Base-by-base conservation (phyloP, 306 rosid species). In the Prunus armeniaca region DNA sequence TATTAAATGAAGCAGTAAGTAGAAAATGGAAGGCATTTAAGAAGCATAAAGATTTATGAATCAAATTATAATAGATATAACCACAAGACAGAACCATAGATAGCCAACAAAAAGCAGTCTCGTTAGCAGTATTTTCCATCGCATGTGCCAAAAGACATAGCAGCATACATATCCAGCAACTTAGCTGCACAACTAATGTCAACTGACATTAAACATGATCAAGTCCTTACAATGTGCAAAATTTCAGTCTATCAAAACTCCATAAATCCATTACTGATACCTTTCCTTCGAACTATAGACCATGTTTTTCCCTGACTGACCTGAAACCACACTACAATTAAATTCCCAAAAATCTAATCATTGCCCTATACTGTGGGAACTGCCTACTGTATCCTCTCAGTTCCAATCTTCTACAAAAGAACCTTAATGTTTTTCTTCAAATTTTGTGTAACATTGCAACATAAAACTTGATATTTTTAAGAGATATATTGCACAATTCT, bases 1-100 rank as follows among this genome's bases (percentile, higher is more conserved):
- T 80, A 80, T 60, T 19, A 76, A 66, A 84, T 67, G 45, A 45
- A 78, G 72, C 28, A 61, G 32, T 61, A 52, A 79, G 83, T 28
- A 75, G 3, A 72, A 70, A 45, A 9, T 65, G 65, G 18, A 80
- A 80, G 71, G 65, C 79, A 79, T 73, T 73, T 55, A 57, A 18
- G 52, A 65, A 49, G 71, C 7, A 54, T 56, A 41, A 20, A 73
- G 10, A 69, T 34, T 34, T 34, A 54, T 43, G 41, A 49, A 20
- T 66, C 71, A 72, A 46, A 73, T 15, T 19, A 67, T 71, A 41
- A 71, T 25, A 27, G 47, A 28, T 45, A 76, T 67, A 47, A 73
- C n/a, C 24, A 74, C 20, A 54, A 15, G 22, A 64, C 49, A n/a
- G 12, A 27, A 20, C 19, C 28, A 72, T 4, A 57, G 5, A 55